Conservation (phyloP, 2,329 filamentous ascomycete genomes). For the Dothistroma septosporum region DNA sequence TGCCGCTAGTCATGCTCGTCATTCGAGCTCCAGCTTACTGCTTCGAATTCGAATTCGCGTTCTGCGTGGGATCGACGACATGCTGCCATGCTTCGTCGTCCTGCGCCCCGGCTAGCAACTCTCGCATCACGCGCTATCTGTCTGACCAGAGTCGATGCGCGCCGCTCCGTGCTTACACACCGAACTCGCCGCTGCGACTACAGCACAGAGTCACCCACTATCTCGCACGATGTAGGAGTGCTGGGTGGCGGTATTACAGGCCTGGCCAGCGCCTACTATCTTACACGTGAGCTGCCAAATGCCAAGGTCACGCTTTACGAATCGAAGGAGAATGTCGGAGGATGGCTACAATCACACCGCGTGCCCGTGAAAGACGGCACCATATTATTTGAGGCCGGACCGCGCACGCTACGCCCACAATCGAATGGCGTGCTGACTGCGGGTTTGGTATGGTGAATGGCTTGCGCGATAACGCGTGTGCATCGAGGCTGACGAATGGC, state of each 20-base stretch:
- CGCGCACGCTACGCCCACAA: conserved; percentile 65
- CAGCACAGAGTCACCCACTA: conserved; percentile 14
- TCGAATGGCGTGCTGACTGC: conserved; percentile 62
- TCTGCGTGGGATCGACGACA: conserved; percentile 8
- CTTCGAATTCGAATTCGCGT: neutral
- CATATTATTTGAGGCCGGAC: conserved; percentile 78
- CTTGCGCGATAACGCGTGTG: conserved; percentile 1
- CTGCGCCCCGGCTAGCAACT: conserved; percentile 5
- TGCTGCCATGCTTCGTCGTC: conserved; percentile 30
- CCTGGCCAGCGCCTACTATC: conserved; percentile 71
- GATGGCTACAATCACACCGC: conserved; percentile 72
- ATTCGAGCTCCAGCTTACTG: neutral
- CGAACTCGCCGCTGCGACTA: conserved; percentile 3
- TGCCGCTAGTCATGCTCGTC: neutral
- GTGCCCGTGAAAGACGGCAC: conserved; percentile 58
- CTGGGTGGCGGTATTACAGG: conserved; percentile 82
- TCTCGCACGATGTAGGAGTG: conserved; percentile 54
- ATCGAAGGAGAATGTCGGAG: conserved; percentile 63
- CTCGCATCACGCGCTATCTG: neutral
- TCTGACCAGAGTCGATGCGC: neutral
- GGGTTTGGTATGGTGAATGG: conserved; percentile 58
- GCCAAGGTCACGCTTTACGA: conserved; percentile 80
- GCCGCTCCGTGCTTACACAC: neutral
- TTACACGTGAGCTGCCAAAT: conserved; percentile 63
- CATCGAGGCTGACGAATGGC: conserved; percentile 21